phyloP scores from a whole-genome alignment of 306 rosid species.

The Pterocarpus macrocarpus region DNA sequence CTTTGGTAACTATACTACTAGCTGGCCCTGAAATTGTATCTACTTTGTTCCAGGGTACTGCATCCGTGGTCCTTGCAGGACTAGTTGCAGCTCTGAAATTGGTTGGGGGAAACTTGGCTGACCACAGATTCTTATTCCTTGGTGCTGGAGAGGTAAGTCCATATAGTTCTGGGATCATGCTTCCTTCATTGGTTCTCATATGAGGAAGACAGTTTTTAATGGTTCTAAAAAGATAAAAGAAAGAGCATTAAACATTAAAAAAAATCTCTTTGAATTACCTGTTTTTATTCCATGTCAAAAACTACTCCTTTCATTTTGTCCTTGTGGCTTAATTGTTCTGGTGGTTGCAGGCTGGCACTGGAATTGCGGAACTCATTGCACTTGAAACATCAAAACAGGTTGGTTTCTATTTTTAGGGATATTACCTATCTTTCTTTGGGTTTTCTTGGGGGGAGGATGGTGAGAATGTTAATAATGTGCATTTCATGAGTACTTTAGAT shows the following conservation, averaged over 20 bases:
- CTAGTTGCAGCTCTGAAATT: conserved; percentile 77
- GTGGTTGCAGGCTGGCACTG: conserved; percentile 93
- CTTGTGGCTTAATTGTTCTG: conserved; percentile 43
- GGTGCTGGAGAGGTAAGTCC: conserved; percentile 96
- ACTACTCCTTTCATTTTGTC: conserved; percentile 22
- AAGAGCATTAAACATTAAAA: neutral
- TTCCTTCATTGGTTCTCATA: neutral
- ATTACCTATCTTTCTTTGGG: neutral
- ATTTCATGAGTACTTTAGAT: conserved; percentile 11
- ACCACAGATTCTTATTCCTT: conserved; percentile 89
- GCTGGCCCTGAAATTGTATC: conserved; percentile 38
- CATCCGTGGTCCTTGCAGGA: conserved; percentile 97
- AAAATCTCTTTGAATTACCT: neutral
- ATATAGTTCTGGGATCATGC: neutral
- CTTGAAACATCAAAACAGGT: conserved; percentile 98
- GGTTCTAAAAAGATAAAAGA: neutral
- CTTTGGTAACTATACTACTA: neutral
- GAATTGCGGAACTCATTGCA: conserved; percentile 98
- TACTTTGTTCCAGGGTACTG: conserved; percentile 86
- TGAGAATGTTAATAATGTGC: conserved; percentile 2
- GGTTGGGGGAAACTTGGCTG: conserved; percentile 83
- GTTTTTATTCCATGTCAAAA: neutral
- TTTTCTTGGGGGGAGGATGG: neutral
- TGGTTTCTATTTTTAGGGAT: conserved; percentile 27
- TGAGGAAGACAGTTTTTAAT: neutral